Percentiles rank a stretch among this genome's conserved stretches.
phyloP scores from a whole-genome alignment of 768 basidiomycete species.

The Dacryopinax spathularia region DNA sequence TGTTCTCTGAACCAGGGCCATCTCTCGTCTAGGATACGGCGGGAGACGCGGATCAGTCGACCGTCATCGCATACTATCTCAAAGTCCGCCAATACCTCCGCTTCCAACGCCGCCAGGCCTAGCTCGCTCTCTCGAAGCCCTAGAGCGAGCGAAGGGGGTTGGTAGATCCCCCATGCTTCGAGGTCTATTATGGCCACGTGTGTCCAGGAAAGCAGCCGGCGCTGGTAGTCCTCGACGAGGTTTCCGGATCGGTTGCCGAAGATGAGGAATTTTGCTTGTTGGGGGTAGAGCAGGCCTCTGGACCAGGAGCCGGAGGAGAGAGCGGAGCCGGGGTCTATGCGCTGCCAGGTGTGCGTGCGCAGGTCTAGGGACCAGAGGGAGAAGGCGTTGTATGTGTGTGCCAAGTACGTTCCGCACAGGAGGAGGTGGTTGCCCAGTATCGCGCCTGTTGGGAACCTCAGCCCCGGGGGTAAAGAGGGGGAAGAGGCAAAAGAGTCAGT shows the following conservation, averaged over 20 bases:
- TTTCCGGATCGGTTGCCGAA: conserved; percentile 84
- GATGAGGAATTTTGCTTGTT: conserved; percentile 71
- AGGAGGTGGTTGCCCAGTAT: conserved; percentile 83
- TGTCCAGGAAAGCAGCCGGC: conserved; percentile 79
- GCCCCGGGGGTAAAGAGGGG: conserved; percentile 69
- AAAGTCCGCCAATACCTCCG: conserved; percentile 72
- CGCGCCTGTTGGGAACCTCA: conserved; percentile 91
- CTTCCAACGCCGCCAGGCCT: conserved; percentile 71
- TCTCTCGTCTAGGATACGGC: conserved; percentile 70
- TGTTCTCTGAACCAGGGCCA: conserved; percentile 93
- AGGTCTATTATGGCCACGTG: conserved; percentile 82
- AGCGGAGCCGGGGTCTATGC: conserved; percentile 76
- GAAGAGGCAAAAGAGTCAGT: conserved; percentile 68
- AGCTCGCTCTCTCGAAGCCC: conserved; percentile 67
- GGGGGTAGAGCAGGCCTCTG: conserved; percentile 74
- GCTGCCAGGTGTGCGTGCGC: conserved; percentile 64
- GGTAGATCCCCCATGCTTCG: conserved; percentile 92
- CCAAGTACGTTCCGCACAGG: conserved; percentile 89
- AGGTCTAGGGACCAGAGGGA: conserved; percentile 94
- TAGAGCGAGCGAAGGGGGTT: conserved; percentile 52
- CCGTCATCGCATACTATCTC: conserved; percentile 88
- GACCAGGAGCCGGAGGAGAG: conserved; percentile 89
- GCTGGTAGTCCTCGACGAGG: conserved; percentile 84
- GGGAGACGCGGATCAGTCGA: conserved; percentile 63
- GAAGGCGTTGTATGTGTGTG: conserved; percentile 85